These are phyloP conservation scores for Solanum corneliomulleri DNA, from an alignment of 257 asterid species.

Conservation along the genomic window DNA sequence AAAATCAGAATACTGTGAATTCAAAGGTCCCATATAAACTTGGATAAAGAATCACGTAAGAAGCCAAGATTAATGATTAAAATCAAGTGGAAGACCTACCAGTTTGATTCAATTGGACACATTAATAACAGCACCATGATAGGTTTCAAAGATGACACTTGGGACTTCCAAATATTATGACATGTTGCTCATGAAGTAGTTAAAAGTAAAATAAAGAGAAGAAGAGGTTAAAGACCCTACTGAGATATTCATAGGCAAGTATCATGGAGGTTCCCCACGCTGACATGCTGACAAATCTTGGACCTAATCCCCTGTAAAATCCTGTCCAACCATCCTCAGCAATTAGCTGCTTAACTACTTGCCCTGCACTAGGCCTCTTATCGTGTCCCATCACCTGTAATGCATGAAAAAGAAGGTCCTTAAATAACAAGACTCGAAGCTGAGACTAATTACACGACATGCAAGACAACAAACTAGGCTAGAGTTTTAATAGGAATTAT, in stretches of 20 bases:
- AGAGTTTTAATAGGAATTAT: not conserved
- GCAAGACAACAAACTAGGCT: not conserved
- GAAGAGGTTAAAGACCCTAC: slow-evolving; percentile 22
- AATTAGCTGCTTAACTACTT: slow-evolving; percentile 64
- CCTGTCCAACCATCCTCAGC: slow-evolving; percentile 96
- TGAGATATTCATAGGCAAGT: slow-evolving; percentile 87
- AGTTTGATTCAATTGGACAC: not conserved
- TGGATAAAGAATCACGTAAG: not conserved
- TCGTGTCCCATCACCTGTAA: slow-evolving; percentile 73
- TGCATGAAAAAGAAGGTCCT: slow-evolving; percentile 2
- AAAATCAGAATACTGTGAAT: not conserved
- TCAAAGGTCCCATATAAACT: not conserved
- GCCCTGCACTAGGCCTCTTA: slow-evolving; percentile 58
- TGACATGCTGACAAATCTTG: slow-evolving; percentile 96
- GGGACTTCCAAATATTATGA: not conserved
- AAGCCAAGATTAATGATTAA: not conserved
- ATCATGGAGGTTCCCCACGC: slow-evolving; percentile 99
- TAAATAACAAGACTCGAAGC: not conserved
- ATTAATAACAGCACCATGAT: not conserved
- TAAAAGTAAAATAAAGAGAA: not conserved
- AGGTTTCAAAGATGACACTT: not conserved
- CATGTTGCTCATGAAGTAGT: not conserved
- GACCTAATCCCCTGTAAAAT: slow-evolving; percentile 89
- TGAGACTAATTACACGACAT: not conserved
- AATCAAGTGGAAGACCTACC: not conserved